Conservation (phyloP, 2,329 filamentous ascomycete species). For the Colletotrichum simmondsii region DNA sequence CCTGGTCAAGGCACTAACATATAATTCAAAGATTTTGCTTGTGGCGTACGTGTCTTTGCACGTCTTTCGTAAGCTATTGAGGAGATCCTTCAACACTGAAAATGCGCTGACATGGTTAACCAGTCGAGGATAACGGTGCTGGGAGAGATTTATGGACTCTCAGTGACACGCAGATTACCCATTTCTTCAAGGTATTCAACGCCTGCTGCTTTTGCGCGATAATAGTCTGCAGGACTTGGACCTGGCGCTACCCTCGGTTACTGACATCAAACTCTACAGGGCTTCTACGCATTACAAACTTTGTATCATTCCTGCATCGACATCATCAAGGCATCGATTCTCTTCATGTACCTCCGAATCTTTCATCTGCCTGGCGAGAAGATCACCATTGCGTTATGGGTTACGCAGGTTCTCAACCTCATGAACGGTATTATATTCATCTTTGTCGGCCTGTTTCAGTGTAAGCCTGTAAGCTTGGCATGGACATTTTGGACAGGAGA, state of each 20-base stretch:
- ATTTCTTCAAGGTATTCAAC: conserved; percentile 10
- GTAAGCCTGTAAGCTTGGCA: conserved; percentile 5
- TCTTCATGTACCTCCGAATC: conserved; percentile 30
- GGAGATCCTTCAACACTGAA: neutral
- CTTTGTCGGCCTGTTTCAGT: conserved; percentile 9
- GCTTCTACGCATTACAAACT: conserved; percentile 9
- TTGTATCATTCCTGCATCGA: conserved; percentile 25
- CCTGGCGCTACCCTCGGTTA: accelerated
- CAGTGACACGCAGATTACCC: neutral
- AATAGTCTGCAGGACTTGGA: neutral
- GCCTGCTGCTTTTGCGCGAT: no score
- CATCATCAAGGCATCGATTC: conserved; percentile 24
- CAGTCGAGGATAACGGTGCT: conserved; percentile 21
- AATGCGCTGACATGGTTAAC: neutral
- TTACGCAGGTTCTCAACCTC: neutral
- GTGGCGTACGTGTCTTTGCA: neutral
- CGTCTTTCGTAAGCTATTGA: neutral
- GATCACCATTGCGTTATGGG: conserved; percentile 16
- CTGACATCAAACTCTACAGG: neutral
- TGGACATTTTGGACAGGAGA: conserved; percentile 28
- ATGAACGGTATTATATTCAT: conserved; percentile 10
- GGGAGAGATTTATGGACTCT: conserved; percentile 28
- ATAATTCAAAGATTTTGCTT: neutral
- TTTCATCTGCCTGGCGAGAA: conserved; percentile 29
- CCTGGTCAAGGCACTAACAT: neutral